A percentile compares a stretch with the other conserved stretches of the same genome.
phyloP scores from a whole-genome alignment of 768 basidiomycete species.

The Auriscalpium vulgare region DNA sequence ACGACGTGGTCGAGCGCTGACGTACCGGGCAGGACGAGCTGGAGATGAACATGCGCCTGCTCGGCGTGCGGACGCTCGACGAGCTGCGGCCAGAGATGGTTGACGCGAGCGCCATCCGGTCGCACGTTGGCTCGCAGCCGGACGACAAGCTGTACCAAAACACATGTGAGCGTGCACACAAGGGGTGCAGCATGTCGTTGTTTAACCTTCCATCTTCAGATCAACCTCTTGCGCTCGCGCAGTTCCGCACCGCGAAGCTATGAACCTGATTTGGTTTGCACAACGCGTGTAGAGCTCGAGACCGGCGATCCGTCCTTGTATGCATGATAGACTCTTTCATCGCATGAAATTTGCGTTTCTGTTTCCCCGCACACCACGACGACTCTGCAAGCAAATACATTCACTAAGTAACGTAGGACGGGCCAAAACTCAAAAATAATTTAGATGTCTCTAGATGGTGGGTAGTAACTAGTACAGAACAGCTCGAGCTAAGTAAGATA shows the following conservation, averaged over 20 bases:
- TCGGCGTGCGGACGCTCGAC: conserved; percentile 72
- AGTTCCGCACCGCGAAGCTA: conserved; percentile 16
- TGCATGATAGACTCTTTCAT: background rate
- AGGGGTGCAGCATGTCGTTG: background rate
- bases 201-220: conserved; percentile 3
- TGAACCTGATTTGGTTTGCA: background rate
- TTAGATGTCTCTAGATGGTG: too few species aligned
- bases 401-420: too few species aligned
- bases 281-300: background rate
- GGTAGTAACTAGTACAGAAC: too few species aligned
- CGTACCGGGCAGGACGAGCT: conserved; percentile 69
- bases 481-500: too few species aligned
- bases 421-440: too few species aligned
- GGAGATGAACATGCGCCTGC: conserved; percentile 90
- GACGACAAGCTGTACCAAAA: conserved; percentile 61
- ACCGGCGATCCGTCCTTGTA: background rate
- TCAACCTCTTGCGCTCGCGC: conserved; percentile 14
- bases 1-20: background rate
- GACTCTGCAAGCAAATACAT: too few species aligned
- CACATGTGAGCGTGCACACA: conserved; percentile 54
- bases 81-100: conserved; percentile 87
- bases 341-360: background rate
- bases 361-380: too few species aligned
- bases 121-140: conserved; percentile 59
- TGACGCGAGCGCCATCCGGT: conserved; percentile 59